Evolutionary conservation across 2,329 filamentous ascomycete species (phyloP).

Genomic region (Didymella exigua): DNA sequence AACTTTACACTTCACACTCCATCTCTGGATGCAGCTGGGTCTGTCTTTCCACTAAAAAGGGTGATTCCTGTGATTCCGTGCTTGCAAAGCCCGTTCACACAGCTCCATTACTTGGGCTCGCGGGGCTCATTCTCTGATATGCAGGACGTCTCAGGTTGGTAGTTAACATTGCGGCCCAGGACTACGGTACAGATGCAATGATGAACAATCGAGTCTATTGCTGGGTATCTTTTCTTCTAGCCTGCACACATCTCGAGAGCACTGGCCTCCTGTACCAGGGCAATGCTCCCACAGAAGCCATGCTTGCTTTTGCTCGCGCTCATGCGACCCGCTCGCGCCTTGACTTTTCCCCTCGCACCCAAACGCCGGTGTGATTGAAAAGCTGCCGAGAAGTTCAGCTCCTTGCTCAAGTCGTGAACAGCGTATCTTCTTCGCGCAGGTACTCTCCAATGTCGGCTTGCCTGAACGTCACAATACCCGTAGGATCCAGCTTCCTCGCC

Average conservation of each 20-base stretch:
- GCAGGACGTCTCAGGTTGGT: background rate
- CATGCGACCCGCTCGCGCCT: background rate
- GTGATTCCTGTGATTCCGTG: no score
- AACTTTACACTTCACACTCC: background rate
- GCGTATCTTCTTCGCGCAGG: conserved; percentile 76
- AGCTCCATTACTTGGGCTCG: no score
- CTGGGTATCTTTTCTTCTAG: conserved; percentile 12
- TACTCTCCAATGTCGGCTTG: conserved; percentile 97
- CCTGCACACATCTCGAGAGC: background rate
- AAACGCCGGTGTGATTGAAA: background rate
- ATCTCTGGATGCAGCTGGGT: no score
- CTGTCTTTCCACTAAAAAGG: no score
- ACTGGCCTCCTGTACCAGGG: background rate
- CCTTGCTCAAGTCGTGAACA: conserved; percentile 61
- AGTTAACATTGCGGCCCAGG: background rate
- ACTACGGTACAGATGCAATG: background rate
- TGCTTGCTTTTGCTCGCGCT: background rate
- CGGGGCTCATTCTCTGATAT: no score
- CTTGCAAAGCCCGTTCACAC: no score
- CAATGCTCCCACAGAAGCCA: background rate
- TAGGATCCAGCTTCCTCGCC: conserved; percentile 83
- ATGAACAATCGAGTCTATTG: conserved; percentile 1
- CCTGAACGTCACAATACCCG: conserved; percentile 84
- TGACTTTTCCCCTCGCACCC: background rate
- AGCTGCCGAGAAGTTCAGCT: background rate